phyloP scores from a whole-genome alignment of 2,329 filamentous ascomycete genomes.

The Colletotrichum sp. region DNA sequence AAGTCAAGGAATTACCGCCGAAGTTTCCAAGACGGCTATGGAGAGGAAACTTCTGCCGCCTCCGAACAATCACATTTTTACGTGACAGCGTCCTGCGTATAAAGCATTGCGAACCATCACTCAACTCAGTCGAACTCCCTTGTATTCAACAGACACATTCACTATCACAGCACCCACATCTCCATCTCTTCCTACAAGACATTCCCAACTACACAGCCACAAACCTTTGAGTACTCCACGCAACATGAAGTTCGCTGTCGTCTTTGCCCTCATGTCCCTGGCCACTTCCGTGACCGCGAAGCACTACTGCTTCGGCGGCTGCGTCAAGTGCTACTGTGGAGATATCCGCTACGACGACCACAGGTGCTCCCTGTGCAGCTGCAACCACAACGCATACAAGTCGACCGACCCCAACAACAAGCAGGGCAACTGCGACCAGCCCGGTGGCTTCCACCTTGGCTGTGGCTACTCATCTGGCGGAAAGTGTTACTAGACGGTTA shows the following conservation, averaged over 20 bases:
- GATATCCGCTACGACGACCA: rapidly evolving
- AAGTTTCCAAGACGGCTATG: neutral
- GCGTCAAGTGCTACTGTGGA: neutral
- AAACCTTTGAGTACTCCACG: rapidly evolving
- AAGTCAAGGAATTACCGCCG: neutral
- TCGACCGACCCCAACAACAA: neutral
- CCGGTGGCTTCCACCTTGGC: neutral
- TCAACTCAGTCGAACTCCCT: neutral
- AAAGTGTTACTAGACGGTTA: neutral
- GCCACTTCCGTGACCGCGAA: neutral
- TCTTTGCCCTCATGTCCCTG: neutral
- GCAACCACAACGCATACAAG: neutral
- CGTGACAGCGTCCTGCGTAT: neutral
- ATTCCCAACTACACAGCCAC: neutral
- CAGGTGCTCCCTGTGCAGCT: neutral
- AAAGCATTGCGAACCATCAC: neutral
- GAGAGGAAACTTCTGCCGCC: neutral
- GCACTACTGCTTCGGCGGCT: neutral
- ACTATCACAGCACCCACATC: rapidly evolving
- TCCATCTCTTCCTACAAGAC: neutral
- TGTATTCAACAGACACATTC: neutral
- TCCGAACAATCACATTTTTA: neutral
- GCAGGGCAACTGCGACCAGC: neutral
- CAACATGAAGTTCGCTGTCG: neutral
- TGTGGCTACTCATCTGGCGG: neutral